Percentiles rank a stretch among this genome's conserved stretches.
Evolutionary conservation across 108 stramenopile genomes (phyloP).

Genomic region (Stephanodiscus minutulus): DNA sequence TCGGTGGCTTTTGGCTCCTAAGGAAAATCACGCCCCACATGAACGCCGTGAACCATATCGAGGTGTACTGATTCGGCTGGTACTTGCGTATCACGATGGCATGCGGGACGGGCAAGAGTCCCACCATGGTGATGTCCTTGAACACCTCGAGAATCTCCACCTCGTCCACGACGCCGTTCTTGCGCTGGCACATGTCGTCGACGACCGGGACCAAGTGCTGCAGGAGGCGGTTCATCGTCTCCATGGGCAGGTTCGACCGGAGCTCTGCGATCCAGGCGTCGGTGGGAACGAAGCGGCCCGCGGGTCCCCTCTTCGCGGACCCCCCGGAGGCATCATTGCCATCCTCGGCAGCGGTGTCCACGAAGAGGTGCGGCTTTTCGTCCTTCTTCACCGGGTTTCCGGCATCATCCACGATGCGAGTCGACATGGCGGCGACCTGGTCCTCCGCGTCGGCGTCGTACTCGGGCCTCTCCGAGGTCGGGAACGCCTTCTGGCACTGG

Average conservation of each 20-base stretch:
- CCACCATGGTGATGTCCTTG: constrained; percentile 90
- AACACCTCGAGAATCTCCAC: constrained; percentile 88
- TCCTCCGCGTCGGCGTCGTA: constrained; percentile 66
- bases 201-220: constrained; percentile 95
- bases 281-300: constrained; percentile 67
- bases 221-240: constrained; percentile 89
- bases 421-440: constrained; percentile 42
- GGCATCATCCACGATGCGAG: constrained; percentile 54
- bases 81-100: constrained; percentile 98
- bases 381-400: constrained; percentile 55
- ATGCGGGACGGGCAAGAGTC: constrained; percentile 95
- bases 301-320: background rate
- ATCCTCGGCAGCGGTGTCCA: constrained; percentile 22
- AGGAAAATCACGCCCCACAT: constrained; percentile 99
- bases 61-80: constrained; percentile 96
- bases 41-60: constrained; percentile 97
- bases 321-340: no score
- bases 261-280: constrained; percentile 90
- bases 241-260: constrained; percentile 86
- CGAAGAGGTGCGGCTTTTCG: constrained; percentile 34
- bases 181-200: constrained; percentile 77
- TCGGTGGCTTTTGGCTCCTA: constrained; percentile 89
- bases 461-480: constrained; percentile 58
- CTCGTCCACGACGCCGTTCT: constrained; percentile 85
- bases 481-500: constrained; percentile 79